Percentiles rank a stretch among this genome's conserved stretches.
Conservation (phyloP, 441 rosid genomes). For the Syzygium syzygioides region DNA sequence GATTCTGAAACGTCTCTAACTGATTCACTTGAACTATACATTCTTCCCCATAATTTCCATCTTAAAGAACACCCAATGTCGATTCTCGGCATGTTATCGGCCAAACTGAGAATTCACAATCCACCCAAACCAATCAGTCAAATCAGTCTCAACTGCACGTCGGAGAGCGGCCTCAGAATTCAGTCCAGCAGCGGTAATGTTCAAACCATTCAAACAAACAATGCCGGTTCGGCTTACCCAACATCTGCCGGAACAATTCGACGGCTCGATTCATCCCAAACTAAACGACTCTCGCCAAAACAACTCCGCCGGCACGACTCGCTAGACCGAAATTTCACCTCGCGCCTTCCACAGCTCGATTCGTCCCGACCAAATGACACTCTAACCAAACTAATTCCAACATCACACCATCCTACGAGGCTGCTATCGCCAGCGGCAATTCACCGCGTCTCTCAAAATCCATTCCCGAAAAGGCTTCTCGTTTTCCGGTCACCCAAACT, state of each 20-base stretch:
- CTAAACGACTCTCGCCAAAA: not conserved
- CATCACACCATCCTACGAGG: not conserved
- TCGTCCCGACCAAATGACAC: accelerated
- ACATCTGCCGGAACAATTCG: not conserved
- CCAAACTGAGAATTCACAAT: not conserved
- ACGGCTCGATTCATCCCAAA: not conserved
- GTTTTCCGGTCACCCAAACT: not conserved
- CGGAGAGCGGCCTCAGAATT: not conserved
- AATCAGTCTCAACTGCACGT: not conserved
- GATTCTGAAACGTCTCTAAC: constrained; percentile 26
- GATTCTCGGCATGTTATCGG: not conserved
- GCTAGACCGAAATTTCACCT: not conserved
- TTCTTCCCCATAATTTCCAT: constrained; percentile 17
- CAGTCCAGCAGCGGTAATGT: not conserved
- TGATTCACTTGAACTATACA: constrained; percentile 27
- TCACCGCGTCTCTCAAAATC: not conserved
- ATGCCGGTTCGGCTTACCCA: not conserved
- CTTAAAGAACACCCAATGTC: not conserved
- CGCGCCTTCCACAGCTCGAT: not conserved
- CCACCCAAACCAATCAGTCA: not conserved
- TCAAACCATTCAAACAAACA: not conserved
- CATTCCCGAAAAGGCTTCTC: not conserved
- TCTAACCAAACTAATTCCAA: not conserved
- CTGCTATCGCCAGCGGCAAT: not conserved
- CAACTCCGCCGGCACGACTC: not conserved